Base-by-base conservation (phyloP, 31 red algal species). In the Pterothamnion heteromorphum region DNA sequence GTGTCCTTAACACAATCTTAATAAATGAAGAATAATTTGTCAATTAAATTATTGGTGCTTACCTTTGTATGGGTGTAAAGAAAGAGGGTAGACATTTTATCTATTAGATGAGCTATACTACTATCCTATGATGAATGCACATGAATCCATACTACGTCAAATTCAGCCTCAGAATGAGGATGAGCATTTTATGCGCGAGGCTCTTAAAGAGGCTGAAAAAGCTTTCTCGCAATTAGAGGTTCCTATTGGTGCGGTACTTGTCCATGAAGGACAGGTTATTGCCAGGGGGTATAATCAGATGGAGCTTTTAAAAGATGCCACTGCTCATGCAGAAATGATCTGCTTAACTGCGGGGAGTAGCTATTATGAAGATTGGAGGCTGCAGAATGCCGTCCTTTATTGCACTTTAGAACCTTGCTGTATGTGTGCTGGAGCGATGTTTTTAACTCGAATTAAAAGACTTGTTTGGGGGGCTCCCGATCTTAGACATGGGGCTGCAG, bases 391-490 rank as follows among this genome's bases (percentile, higher is more conserved):
- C n/a, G n/a, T n/a, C n/a, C 76, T 99, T 9, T 99, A 99, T 92
- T 86, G 71, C 23, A 99, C 98, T 2, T 44, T 99, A 27, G 97
- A 99, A 64, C 97, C 97, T 35, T 99, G 97, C 83, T 85, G 95
- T 1, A 97, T 99, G 97, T 99, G 97, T 92, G 43, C 95, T 28
- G 88, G 86, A 44, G 97, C 96, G 4, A 34, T 90, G 26, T 27
- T 87, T 24, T 37, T 96, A 4, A 95, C 96, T 21, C 78, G 98
- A 23, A 90, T 99, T 3, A 57, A 80, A 31, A 80, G 92, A 0
- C 44, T 99, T 20, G 95, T 97, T 71, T 99, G 93, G 89, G 98
- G 94, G 1, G 98, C 96, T 9, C 78, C 35, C 20, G 95, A 96
- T 74, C 44, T 95, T 32, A 90, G 98, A 18, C 94, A 97, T 2